Base-by-base conservation (phyloP, 441 rosid genomes). In the Raphanus hybrid region DNA sequence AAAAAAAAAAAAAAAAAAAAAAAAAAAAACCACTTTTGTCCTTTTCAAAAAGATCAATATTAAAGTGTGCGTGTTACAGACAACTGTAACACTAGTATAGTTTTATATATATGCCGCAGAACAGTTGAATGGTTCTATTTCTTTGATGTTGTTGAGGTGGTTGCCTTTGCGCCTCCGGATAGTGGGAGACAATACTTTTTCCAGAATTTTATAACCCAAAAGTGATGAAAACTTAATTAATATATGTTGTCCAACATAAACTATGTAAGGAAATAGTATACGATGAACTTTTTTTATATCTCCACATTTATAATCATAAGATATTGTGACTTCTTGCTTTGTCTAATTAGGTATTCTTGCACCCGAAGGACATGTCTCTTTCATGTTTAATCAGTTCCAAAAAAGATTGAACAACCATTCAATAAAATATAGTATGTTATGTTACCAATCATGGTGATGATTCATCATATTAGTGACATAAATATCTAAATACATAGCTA, bases 351-450 rank as follows among this genome's bases (percentile, higher is more conserved):
- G 74, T 78, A 62, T 67, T 52, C 78, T 78, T 73, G 66, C 78
- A 73, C 70, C 41, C 70, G 64, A 78, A 73, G 81, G 70, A 68
- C 81, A 68, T 73, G 81, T 78, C 81, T 78, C 65, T 73, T 73
- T 73, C 81, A 7, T 78, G 81, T 78, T 68, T 73, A 16, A 63
- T 73, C 63, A 78, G 61, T 78, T 74, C 73, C 35, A 67, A 67
- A 52, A 60, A 29, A 54, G 58, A 9, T 9, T 67, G 58, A 72
- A 61, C 72, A 60, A 67, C 64, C 72, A 65, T 27, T 58, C 45
- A 45, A 58, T 39, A 43, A 37, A 26, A 65, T 60, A 26, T 29
- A 73, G 34, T 60, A 39, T 48, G 27, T 2, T 48, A 65, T 15
- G 37, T 4, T 59, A 71, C 20, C 58, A 48, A 66, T 59, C 45